These are phyloP conservation scores for Rubus idaeus DNA, from an alignment of 306 rosid genomes.

Conservation along the genomic window DNA sequence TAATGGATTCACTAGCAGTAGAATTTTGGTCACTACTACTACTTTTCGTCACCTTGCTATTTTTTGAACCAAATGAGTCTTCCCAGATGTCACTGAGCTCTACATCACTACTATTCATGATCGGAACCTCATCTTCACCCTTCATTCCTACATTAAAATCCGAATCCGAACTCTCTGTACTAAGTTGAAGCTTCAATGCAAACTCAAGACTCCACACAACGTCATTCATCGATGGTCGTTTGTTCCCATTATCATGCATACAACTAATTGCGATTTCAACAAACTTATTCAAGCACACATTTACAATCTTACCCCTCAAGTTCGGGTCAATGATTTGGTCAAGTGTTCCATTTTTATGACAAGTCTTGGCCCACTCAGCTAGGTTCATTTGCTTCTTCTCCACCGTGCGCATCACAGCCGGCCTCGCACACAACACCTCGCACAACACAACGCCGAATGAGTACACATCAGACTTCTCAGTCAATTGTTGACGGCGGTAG, in stretches of 20 bases:
- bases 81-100: constrained; percentile 4
- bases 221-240: constrained; percentile 33
- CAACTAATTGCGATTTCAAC: constrained; percentile 15
- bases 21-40: neutral
- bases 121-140: neutral
- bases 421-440: too few species aligned
- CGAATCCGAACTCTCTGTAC: neutral
- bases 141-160: neutral
- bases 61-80: neutral
- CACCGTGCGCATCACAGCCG: too few species aligned
- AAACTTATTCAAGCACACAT: too few species aligned
- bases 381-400: neutral
- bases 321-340: constrained; percentile 19
- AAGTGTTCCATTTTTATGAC: constrained; percentile 8
- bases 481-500: too few species aligned
- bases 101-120: neutral
- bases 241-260: constrained; percentile 22
- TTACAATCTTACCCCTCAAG: too few species aligned
- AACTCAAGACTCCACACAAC: constrained; percentile 26
- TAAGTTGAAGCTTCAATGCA: constrained; percentile 26
- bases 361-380: constrained; percentile 11
- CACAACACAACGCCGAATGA: too few species aligned
- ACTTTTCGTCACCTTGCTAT: neutral
- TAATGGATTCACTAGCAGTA: neutral
- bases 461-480: too few species aligned